Evolutionary conservation across 2,329 filamentous ascomycete species (phyloP), one percentile per base, ranked within the genome.

Genomic region (Fusarium graminum): DNA sequence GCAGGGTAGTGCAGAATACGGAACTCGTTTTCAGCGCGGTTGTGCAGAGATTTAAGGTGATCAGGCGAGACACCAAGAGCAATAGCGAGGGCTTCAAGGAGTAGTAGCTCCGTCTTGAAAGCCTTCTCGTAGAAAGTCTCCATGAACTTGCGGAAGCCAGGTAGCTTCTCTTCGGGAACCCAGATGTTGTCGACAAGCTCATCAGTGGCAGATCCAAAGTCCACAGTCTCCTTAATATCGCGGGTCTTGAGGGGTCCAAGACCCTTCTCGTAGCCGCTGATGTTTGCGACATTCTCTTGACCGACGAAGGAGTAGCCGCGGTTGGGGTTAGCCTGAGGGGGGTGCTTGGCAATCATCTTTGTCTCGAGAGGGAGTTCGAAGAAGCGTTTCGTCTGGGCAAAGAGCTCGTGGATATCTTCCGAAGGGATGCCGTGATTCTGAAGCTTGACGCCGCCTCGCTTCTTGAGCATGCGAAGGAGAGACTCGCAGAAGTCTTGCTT

Each of bases 51-150:
- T 69, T 94, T 91, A 69, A 97, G 94, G 81, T 89, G 94, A 4
- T 74, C 74, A 67, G 88, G 83, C 0, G 87, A 83, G 9, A 94
- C 80, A 2, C 85, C 88, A 83, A 94, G 86, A 0, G 90, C 92
- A 14, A 93, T 79, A 2, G 91, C 91, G 57, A 94, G 90, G 8
- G 91, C 90, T 5, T 88, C 83, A 88, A 95, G 93, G 28, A 94
- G 84, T 61, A 91, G 81, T 43, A 86, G 82, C 77, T 96, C 90
- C 36, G 96, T 78, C 16, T 80, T 76, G 76, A 92, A 92, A 76
- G 92, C 94, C 57, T 83, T 83, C 16, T 84, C 82, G 68, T 90
- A 91, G 76, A 96, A 96, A 2, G 78, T 76, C 51, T 88, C 73
- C 70, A 73, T 74, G 25, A 74, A 73, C 2, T 34, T 55, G 29